These are phyloP conservation scores for Boletus subparvulus DNA, from an alignment of 768 basidiomycete species.

Conservation along the genomic window DNA sequence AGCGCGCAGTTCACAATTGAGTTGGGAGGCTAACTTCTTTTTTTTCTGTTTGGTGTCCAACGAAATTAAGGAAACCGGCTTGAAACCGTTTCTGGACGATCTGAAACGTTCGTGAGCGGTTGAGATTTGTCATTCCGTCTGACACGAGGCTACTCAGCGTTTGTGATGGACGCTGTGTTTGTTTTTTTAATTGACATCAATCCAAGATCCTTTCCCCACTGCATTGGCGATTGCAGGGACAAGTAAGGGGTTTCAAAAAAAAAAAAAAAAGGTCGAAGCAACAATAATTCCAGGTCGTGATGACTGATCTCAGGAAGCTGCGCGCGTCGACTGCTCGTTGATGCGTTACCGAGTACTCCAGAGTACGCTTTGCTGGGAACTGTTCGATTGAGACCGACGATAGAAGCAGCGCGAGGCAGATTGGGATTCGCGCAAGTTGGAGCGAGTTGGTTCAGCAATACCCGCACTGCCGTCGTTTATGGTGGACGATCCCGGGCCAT, in stretches of 20 bases:
- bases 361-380: too few relatives aligned
- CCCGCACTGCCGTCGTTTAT: too few relatives aligned
- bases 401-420: background rate
- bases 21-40: background rate
- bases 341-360: background rate
- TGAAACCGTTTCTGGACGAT: background rate
- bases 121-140: background rate
- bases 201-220: too few relatives aligned
- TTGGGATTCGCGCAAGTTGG: background rate
- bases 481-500: too few relatives aligned
- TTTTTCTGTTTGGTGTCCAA: background rate
- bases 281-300: background rate
- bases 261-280: background rate
- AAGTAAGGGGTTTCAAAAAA: background rate
- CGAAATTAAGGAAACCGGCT: background rate
- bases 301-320: background rate
- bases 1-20: background rate
- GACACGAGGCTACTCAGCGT: background rate
- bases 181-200: background rate
- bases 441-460: background rate
- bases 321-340: background rate
- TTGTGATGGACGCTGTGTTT: background rate
- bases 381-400: background rate
- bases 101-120: background rate
- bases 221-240: background rate